Conservation (phyloP, 2,329 filamentous ascomycete genomes). For the Blastomyces percursus region DNA sequence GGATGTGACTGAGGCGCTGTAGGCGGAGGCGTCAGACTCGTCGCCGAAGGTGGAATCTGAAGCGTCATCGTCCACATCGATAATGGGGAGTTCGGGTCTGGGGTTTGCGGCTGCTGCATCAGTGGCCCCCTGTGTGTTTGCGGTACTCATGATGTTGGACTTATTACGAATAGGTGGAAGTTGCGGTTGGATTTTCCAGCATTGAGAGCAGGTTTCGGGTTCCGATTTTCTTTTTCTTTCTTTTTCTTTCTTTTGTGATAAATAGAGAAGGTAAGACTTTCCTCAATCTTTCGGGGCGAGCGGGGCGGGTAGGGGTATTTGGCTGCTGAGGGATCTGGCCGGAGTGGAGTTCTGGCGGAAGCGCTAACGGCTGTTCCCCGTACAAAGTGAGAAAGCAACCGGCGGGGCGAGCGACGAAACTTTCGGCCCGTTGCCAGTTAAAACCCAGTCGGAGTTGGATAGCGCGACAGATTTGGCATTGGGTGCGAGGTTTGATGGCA, state of each 20-base stretch:
- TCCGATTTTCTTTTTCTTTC: background rate
- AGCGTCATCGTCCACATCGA: background rate
- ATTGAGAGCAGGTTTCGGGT: background rate
- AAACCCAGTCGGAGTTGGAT: too few species aligned
- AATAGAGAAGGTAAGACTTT: too few species aligned
- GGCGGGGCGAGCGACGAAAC: too few species aligned
- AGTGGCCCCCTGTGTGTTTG: background rate
- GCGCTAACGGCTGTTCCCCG: background rate
- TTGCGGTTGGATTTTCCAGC: background rate
- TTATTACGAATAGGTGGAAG: background rate
- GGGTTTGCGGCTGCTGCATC: background rate
- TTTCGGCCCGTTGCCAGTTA: too few species aligned
- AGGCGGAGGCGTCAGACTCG: background rate
- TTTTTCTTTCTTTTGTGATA: too few species aligned
- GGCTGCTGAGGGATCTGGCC: background rate
- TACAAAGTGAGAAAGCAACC: too few species aligned
- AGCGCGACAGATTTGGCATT: too few species aligned
- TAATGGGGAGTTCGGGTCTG: background rate
- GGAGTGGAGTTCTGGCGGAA: background rate
- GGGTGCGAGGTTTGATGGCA: too few species aligned
- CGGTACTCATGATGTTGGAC: background rate
- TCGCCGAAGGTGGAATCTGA: constrained; percentile 1
- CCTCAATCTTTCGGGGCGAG: too few species aligned
- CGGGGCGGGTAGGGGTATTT: background rate
- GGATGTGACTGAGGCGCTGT: constrained; percentile 16